Evolutionary conservation across 2,329 filamentous ascomycete species (phyloP).

Genomic region (Ceratocystis destructans): DNA sequence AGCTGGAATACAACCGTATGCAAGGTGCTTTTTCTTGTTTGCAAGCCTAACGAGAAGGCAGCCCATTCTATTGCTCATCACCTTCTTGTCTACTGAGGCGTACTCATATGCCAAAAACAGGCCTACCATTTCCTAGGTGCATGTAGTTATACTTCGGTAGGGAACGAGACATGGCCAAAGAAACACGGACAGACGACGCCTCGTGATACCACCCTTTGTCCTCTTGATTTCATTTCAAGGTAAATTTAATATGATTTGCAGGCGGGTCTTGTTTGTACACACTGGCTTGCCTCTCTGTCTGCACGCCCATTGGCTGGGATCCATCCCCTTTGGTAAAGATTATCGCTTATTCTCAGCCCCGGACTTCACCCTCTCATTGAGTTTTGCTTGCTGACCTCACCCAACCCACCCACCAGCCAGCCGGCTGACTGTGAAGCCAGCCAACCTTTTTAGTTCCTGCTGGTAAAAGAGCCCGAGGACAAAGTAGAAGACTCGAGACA

Average conservation of each 20-base stretch:
- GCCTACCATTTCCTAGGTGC: no score
- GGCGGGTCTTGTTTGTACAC: background rate
- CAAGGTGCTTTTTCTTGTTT: background rate
- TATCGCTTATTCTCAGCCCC: constrained; percentile 3
- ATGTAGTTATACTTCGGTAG: no score
- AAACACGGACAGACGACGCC: background rate
- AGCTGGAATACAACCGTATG: background rate
- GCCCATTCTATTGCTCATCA: no score
- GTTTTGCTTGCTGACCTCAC: background rate
- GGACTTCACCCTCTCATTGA: background rate
- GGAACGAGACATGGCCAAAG: background rate
- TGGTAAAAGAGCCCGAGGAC: no score
- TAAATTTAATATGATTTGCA: background rate
- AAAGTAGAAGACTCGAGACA: background rate
- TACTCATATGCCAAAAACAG: no score
- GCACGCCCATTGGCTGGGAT: background rate
- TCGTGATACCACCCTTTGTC: background rate
- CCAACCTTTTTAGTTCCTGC: no score
- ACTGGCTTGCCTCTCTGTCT: background rate
- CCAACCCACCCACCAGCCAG: background rate
- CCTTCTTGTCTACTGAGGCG: no score
- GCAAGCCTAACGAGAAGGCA: background rate
- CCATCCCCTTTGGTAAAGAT: background rate
- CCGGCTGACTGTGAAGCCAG: no score
- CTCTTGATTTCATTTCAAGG: background rate